Evolutionary conservation across 2,329 filamentous ascomycete species (phyloP).

Genomic region (Knufia fluminis): DNA sequence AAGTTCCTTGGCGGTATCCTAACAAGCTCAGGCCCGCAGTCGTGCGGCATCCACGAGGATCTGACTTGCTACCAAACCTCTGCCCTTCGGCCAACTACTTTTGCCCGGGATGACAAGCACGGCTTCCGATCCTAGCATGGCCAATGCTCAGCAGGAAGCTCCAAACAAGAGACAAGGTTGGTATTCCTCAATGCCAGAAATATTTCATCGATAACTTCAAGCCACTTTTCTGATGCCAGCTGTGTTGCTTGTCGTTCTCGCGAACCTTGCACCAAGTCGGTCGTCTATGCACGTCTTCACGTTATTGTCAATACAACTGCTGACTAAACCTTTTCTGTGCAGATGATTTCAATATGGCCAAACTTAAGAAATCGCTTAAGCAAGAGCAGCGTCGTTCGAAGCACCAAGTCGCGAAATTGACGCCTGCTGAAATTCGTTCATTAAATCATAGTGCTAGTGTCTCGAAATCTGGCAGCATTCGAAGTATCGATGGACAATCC

Average conservation of each 20-base stretch:
- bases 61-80: neutral
- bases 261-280: slow-evolving; percentile 4
- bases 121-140: slow-evolving; percentile 3
- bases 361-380: slow-evolving; percentile 21
- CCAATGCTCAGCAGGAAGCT: slow-evolving; percentile 1
- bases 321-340: slow-evolving; percentile 5
- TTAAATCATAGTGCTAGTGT: slow-evolving; percentile 18
- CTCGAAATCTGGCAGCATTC: slow-evolving; percentile 16
- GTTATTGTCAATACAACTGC: slow-evolving; percentile 10
- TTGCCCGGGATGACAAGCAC: neutral
- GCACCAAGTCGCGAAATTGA: slow-evolving; percentile 20
- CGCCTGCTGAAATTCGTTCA: slow-evolving; percentile 22
- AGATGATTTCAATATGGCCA: slow-evolving; percentile 24
- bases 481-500: slow-evolving; percentile 14
- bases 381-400: slow-evolving; percentile 18
- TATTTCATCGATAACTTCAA: neutral
- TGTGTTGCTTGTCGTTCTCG: slow-evolving; percentile 7
- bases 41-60: neutral
- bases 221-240: slow-evolving; percentile 7
- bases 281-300: slow-evolving; percentile 7
- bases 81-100: neutral
- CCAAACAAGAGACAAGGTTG: slow-evolving; percentile 8
- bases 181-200: slow-evolving; percentile 4
- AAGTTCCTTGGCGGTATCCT: neutral
- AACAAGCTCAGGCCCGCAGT: neutral